phyloP scores from a whole-genome alignment of 2,329 filamentous ascomycete genomes.

The Cryphonectria carpinicola region DNA sequence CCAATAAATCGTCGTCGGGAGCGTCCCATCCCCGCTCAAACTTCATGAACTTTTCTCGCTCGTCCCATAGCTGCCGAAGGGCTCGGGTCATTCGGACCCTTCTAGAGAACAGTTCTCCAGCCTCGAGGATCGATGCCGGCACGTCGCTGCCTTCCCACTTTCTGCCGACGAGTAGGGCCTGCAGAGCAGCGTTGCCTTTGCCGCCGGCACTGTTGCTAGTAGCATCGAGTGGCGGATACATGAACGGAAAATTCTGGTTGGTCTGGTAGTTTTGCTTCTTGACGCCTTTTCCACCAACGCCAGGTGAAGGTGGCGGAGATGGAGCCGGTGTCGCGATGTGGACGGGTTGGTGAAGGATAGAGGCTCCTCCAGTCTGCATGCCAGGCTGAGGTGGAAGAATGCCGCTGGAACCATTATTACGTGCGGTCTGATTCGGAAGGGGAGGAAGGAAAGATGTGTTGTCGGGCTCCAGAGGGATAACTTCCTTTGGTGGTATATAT shows the following conservation, averaged over 20 bases:
- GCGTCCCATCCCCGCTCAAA: constrained; percentile 88
- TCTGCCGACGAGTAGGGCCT: constrained; percentile 78
- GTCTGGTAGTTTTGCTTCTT: constrained; percentile 99
- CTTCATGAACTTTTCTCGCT: constrained; percentile 87
- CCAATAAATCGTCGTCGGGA: constrained; percentile 46
- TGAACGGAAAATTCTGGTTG: constrained; percentile 97
- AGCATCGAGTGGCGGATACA: constrained; percentile 91
- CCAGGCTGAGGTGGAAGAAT: constrained; percentile 62
- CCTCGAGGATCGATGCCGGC: constrained; percentile 91
- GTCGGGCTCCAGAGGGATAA: constrained; percentile 85
- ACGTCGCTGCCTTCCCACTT: constrained; percentile 95
- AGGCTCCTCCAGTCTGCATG: constrained; percentile 63
- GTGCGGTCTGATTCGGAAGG: constrained; percentile 72
- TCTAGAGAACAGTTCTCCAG: constrained; percentile 86
- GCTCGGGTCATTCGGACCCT: constrained; percentile 90
- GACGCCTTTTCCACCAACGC: constrained; percentile 83
- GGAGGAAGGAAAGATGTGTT: constrained; percentile 90
- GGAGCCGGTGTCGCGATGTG: constrained; percentile 98
- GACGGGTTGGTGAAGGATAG: constrained; percentile 92
- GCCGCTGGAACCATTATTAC: constrained; percentile 63
- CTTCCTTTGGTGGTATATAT: constrained; percentile 84
- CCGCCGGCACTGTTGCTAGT: constrained; percentile 89
- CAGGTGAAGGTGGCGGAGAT: constrained; percentile 90
- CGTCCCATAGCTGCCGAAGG: constrained; percentile 92
- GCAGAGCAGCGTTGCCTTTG: constrained; percentile 80